Evolutionary conservation across 805 yeast species (phyloP).

Genomic region (Dipodascopsis tothii): DNA sequence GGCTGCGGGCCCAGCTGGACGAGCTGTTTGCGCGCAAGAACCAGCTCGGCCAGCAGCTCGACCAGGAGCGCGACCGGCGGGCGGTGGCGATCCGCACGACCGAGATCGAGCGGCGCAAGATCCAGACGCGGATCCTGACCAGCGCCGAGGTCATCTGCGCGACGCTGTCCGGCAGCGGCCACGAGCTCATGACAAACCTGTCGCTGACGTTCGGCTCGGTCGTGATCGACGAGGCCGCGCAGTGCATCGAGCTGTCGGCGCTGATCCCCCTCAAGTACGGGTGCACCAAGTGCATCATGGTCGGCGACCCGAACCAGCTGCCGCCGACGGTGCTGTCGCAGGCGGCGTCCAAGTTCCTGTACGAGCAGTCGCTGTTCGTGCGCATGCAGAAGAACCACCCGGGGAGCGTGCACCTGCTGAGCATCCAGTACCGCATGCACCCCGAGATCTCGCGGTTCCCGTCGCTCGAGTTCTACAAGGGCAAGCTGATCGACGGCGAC

Average conservation of each 20-base stretch:
- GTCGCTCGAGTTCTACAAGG: conserved; percentile 69
- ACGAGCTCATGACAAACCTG: conserved; percentile 68
- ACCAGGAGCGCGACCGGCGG: conserved; percentile 67
- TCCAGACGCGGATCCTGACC: conserved; percentile 63
- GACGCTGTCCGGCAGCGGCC: conserved; percentile 90
- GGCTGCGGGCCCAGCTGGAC: conserved; percentile 41
- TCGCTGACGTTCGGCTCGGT: conserved; percentile 81
- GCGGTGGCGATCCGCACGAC: conserved; percentile 62
- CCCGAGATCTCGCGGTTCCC: conserved; percentile 87
- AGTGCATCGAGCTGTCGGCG: conserved; percentile 86
- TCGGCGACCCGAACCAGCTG: conserved; percentile 95
- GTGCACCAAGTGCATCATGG: conserved; percentile 84
- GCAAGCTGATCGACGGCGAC: conserved; percentile 68
- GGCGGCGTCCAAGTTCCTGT: conserved; percentile 68
- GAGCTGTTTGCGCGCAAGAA: conserved; percentile 55
- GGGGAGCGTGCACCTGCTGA: conserved; percentile 59
- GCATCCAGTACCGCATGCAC: conserved; percentile 97
- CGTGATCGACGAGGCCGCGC: conserved; percentile 94
- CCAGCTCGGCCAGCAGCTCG: conserved; percentile 64
- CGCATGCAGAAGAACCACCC: conserved; percentile 71
- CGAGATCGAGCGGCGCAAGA: conserved; percentile 68
- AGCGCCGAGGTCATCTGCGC: conserved; percentile 83
- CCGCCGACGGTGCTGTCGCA: conserved; percentile 95
- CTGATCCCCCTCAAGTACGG: conserved; percentile 90
- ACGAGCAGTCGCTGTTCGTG: conserved; percentile 89